Evolutionary conservation across 2,329 filamentous ascomycete genomes (phyloP), one percentile per base, ranked within the genome.

Genomic region (Chalara sp.): DNA sequence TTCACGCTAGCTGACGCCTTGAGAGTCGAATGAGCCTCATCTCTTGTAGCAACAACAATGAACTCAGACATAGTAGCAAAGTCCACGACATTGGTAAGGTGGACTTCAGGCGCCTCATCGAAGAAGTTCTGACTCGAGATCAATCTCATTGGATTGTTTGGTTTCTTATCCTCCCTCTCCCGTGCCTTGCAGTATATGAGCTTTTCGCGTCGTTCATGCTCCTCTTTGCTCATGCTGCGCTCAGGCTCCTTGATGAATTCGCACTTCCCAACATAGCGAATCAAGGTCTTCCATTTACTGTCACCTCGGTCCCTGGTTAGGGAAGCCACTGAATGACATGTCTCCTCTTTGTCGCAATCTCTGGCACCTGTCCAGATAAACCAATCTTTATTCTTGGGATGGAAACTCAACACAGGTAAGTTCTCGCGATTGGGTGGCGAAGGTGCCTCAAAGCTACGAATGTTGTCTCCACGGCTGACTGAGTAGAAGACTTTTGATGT

Each of bases 21-120:
- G 53, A 96, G 73, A 2, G 80, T 86, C 39, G 84, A 74, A 50
- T 80, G 74, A 37, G 87, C 81, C 32, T 82, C 73, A 54, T 79
- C 73, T 44, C 78, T 78, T 5, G 85, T 84, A 1, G 91, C 91
- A 46, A 96, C 86, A 39, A 99, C 81, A 62, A 99, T 93, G 67
- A 96, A 99, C 66, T 99, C 93, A 39, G 87, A 85, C 92, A 96
- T 97, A 5, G 87, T 95, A 2, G 90, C 92, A 68, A 95, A 97
- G 59, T 86, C 85, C 59, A 86, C 81, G 41, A 96, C 86, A 53
- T 91, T 79, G 29, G 80, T 76, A 64, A 86, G 83, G 52, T 81
- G 76, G 28, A 81, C 72, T 11, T 73, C 72, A 59, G 83, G 78
- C 55, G 81, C 76, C 48, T 84, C 78, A 10, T 73, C 71, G 63